Base-by-base conservation (phyloP, 805 yeast genomes). In the Ogataea angusta region DNA sequence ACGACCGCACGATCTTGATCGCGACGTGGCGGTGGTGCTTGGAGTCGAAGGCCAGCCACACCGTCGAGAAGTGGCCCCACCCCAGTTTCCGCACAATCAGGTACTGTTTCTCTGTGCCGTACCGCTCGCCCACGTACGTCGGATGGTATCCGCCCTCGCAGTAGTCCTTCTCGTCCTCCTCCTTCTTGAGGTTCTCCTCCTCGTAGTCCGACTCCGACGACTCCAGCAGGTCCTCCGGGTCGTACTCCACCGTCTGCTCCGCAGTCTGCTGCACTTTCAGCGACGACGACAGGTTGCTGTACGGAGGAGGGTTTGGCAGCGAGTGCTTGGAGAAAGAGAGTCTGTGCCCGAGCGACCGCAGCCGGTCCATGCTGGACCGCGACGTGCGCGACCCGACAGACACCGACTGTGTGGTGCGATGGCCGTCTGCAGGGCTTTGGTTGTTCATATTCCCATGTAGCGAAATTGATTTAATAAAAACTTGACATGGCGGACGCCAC, bases 31-130 rank as follows among this genome's bases (percentile, higher is more conserved):
- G 54, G 13, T 64, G 63, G 12, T 52, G 30, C 3, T 48, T 40
- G 2, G 59, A 47, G 38, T 72, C 75, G 36, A 56, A 60, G 1
- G 83, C 83, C 21, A 80, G 58, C 85, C 85, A 80, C n/a, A 80
- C 86, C 1, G 85, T 79, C 28, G 82, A 75, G 51, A 80, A 80
- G 53, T 80, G 84, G 25, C 87, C 86, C 84, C 84, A 78, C 3
- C 87, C 87, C 7, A 80, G 62, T 56, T 80, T 80, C 21, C 84
- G 62, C 15, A 76, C 64, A 18, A 78, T 61, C 7, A 63, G 53
- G 55, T 78, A 78, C 40, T 69, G 64, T 40, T 67, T 62, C 34
- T 64, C 57, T 6, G 66, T 55, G 28, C 75, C 76, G 51, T 77
- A 76, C 12, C 61, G 54, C 49, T 80, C 85, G 22, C 80, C 79